Conservation (phyloP, 2,329 filamentous ascomycete species). For the Beauveria rudraprayagi region DNA sequence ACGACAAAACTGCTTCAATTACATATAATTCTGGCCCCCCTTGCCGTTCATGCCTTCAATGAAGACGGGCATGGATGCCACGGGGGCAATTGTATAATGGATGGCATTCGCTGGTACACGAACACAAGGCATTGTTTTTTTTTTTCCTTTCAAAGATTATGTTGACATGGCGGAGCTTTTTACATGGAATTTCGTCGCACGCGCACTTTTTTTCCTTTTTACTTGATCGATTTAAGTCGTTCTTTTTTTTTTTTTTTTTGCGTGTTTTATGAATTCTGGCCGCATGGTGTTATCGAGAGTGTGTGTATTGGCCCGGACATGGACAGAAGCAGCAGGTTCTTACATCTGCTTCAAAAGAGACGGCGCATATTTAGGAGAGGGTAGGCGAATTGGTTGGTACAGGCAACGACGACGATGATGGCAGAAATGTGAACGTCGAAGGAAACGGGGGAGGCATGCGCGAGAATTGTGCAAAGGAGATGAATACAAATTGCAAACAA, state of each 20-base stretch:
- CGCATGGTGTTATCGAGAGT: slow-evolving; percentile 3
- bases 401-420: neutral
- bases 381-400: no score
- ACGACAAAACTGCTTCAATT: neutral
- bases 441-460: neutral
- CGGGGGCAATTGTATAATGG: slow-evolving; percentile 2
- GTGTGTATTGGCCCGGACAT: neutral
- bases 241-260: neutral
- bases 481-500: slow-evolving; percentile 6
- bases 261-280: neutral
- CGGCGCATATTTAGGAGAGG: neutral
- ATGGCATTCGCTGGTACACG: slow-evolving; percentile 1
- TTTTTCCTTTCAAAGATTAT: neutral
- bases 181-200: neutral
- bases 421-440: neutral
- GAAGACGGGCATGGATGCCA: neutral
- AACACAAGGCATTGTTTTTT: neutral
- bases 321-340: neutral
- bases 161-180: neutral
- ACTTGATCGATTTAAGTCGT: neutral
- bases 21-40: neutral
- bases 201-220: neutral
- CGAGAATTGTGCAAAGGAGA: slow-evolving; percentile 4
- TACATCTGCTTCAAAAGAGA: neutral
- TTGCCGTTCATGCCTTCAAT: neutral